Evolutionary conservation across 2,329 filamentous ascomycete genomes (phyloP).

Genomic region (Chaetomium olivaceum): DNA sequence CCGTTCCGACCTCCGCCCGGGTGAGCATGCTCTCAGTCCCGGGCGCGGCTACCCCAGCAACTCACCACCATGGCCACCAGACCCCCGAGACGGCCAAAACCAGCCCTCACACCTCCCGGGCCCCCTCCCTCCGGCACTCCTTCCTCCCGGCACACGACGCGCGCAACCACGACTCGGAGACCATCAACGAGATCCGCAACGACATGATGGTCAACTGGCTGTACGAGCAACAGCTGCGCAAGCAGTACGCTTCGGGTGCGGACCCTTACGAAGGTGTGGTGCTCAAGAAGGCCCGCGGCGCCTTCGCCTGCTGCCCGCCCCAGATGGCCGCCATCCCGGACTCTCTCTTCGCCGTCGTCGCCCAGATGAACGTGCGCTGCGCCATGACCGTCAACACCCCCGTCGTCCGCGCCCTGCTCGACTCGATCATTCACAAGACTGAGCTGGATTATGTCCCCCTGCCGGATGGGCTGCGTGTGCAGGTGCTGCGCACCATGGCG

Average conservation of each 20-base stretch:
- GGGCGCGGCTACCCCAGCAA: constrained; percentile 7
- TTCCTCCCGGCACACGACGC: constrained; percentile 44
- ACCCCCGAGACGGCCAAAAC: constrained; percentile 16
- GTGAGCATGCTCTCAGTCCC: constrained; percentile 25
- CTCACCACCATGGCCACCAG: constrained; percentile 1
- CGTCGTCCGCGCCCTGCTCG: constrained; percentile 62
- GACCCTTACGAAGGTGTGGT: constrained; percentile 44
- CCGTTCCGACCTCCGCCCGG: constrained; percentile 5
- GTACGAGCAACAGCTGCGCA: constrained; percentile 61
- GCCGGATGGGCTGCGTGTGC: constrained; percentile 73
- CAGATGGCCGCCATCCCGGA: constrained; percentile 41
- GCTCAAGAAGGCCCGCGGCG: constrained; percentile 43
- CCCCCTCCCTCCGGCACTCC: constrained; percentile 34
- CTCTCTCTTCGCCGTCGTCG: constrained; percentile 41
- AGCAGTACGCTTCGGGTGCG: constrained; percentile 42
- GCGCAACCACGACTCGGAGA: constrained; percentile 45
- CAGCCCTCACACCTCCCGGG: constrained; percentile 21
- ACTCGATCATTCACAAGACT: constrained; percentile 45
- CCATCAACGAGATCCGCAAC: constrained; percentile 54
- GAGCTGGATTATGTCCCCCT: constrained; percentile 62
- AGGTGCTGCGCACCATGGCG: constrained; percentile 71
- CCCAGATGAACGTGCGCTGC: constrained; percentile 49
- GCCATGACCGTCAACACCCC: constrained; percentile 68
- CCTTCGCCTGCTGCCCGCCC: constrained; percentile 43
- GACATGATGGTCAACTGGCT: constrained; percentile 66